Evolutionary conservation across 345 rosid species (phyloP).

Genomic region (Nephelium lappaceum): DNA sequence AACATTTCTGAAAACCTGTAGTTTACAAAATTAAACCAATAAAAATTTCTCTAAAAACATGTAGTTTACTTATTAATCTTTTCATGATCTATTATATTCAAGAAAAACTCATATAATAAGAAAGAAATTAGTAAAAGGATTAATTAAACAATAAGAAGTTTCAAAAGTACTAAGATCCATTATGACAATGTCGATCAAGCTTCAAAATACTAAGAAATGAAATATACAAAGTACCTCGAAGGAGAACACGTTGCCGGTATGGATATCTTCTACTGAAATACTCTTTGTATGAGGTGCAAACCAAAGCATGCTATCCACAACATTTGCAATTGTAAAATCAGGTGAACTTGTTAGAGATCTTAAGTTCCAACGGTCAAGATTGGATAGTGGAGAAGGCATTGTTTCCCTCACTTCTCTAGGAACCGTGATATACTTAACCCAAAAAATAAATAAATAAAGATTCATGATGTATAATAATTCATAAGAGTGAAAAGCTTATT

Average conservation of each 20-base stretch:
- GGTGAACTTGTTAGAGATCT: not conserved
- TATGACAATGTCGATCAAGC: too few relatives aligned
- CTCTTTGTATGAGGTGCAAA: not conserved
- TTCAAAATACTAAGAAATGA: too few relatives aligned
- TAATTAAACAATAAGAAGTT: too few relatives aligned
- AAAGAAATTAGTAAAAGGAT: too few relatives aligned
- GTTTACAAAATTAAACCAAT: too few relatives aligned
- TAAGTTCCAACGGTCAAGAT: not conserved
- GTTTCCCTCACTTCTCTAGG: not conserved
- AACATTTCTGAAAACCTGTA: too few relatives aligned
- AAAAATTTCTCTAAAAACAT: too few relatives aligned
- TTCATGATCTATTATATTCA: too few relatives aligned
- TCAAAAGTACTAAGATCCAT: too few relatives aligned
- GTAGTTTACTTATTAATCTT: too few relatives aligned
- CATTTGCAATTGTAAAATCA: not conserved
- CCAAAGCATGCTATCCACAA: slow-evolving; percentile 3
- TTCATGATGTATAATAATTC: not conserved
- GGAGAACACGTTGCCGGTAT: not conserved
- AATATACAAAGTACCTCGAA: not conserved
- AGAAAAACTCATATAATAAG: too few relatives aligned
- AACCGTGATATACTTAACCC: not conserved
- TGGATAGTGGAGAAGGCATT: not conserved
- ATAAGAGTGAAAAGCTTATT: not conserved
- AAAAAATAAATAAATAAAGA: not conserved
- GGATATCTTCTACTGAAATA: not conserved